A percentile compares a stretch with the other conserved stretches of the same genome.
These are phyloP conservation scores for Capsaspora owczarzaki DNA, from an alignment of 78 protist genomes.

Conservation along the genomic window DNA sequence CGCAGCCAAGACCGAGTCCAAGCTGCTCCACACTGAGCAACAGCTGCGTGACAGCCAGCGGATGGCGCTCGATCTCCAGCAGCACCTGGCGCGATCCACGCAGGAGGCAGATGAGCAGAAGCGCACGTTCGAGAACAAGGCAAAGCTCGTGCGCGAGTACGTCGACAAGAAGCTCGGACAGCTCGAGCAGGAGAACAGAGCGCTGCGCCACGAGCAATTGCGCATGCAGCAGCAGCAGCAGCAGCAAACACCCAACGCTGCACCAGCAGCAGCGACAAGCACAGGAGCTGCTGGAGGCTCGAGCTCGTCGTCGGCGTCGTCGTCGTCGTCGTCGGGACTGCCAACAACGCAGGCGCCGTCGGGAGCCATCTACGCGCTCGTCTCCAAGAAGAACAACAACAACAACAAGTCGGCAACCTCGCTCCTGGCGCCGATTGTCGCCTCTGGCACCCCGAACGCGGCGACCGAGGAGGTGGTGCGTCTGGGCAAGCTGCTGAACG, in stretches of 20 bases:
- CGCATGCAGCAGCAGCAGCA: background rate
- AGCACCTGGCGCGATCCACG: background rate
- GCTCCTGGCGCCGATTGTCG: no score
- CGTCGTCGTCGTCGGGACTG: background rate
- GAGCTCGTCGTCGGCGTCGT: background rate
- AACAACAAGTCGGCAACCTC: no score
- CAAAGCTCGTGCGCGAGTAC: background rate
- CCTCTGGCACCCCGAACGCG: no score
- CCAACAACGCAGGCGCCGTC: background rate
- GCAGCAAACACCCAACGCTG: background rate
- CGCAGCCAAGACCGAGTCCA: background rate
- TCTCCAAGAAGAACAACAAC: background rate
- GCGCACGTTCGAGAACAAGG: background rate
- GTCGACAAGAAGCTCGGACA: background rate
- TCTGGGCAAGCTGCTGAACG: no score
- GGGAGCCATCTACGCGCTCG: background rate
- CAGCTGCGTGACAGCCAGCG: background rate
- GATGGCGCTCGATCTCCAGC: background rate
- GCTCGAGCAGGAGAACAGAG: background rate
- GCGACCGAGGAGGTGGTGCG: no score
- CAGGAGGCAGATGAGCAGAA: background rate
- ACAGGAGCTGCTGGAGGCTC: background rate
- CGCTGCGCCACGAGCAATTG: background rate
- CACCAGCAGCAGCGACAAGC: background rate
- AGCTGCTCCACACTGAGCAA: background rate